These are phyloP conservation scores for Neobulgaria alba DNA, from an alignment of 2,329 filamentous ascomycete species.

Conservation along the genomic window DNA sequence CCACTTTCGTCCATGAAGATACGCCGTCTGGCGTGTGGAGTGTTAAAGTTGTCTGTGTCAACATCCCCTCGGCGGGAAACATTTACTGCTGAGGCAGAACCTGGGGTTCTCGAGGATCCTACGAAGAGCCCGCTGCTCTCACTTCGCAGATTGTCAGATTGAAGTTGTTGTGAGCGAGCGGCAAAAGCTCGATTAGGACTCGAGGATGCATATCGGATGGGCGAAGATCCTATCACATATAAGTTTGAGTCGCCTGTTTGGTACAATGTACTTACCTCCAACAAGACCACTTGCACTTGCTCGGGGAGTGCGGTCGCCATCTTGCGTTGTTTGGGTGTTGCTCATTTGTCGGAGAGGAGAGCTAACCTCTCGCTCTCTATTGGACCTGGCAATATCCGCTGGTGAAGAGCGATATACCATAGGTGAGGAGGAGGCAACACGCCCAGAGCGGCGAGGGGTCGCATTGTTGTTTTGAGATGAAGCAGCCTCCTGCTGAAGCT, in stretches of 20 bases:
- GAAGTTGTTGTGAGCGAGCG: conserved; percentile 38
- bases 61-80: conserved; percentile 75
- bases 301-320: conserved; percentile 63
- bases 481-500: conserved; percentile 29
- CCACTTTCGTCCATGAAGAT: conserved; percentile 50
- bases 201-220: conserved; percentile 82
- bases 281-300: conserved; percentile 45
- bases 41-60: conserved; percentile 63
- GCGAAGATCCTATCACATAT: conserved; percentile 70
- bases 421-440: conserved; percentile 69
- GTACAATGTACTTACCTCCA: conserved; percentile 46
- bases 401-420: conserved; percentile 66
- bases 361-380: conserved; percentile 39
- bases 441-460: conserved; percentile 40
- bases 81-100: conserved; percentile 39
- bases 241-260: background rate
- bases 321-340: conserved; percentile 44
- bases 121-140: conserved; percentile 86
- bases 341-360: conserved; percentile 52
- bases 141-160: conserved; percentile 65
- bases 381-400: conserved; percentile 31
- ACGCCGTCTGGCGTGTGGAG: conserved; percentile 42
- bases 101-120: conserved; percentile 44
- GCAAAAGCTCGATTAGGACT: conserved; percentile 66
- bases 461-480: conserved; percentile 27